Evolutionary conservation across 768 basidiomycete species (phyloP).

Genomic region (Amanita rubescens): DNA sequence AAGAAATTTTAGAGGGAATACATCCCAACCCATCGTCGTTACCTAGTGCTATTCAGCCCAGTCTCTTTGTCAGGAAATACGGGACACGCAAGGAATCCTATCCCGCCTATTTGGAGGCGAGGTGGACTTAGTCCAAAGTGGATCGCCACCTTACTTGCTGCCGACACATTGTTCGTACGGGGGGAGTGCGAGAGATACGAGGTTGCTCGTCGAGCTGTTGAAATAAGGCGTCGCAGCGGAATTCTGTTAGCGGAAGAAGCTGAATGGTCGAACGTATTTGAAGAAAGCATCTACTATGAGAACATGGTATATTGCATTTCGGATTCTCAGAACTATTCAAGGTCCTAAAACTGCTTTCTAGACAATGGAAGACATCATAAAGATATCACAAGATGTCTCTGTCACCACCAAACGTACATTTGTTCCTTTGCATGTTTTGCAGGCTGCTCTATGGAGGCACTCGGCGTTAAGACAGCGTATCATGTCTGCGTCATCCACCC

Average conservation of each 20-base stretch:
- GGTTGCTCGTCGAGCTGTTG: conserved; percentile 67
- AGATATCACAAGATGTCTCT: conserved; percentile 68
- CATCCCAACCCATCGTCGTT: not conserved
- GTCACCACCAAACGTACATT: conserved; percentile 62
- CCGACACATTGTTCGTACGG: conserved; percentile 73
- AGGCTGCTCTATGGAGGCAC: conserved; percentile 76
- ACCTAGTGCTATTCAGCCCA: not conserved
- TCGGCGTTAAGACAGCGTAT: conserved; percentile 59
- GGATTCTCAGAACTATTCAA: conserved; percentile 6
- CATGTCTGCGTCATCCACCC: conserved; percentile 35
- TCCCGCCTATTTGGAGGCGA: conserved; percentile 63
- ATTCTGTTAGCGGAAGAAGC: conserved; percentile 56
- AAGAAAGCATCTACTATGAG: conserved; percentile 72
- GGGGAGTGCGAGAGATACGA: conserved; percentile 78
- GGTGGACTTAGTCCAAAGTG: conserved; percentile 69
- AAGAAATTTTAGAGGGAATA: conserved; percentile 25
- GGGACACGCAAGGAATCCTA: conserved; percentile 16
- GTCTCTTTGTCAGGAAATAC: conserved; percentile 11
- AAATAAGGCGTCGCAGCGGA: conserved; percentile 55
- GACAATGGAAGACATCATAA: conserved; percentile 74
- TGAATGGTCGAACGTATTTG: conserved; percentile 66
- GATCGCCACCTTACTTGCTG: conserved; percentile 66
- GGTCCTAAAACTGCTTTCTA: conserved; percentile 21
- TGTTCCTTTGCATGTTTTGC: conserved; percentile 58
- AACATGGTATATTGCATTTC: conserved; percentile 59